Evolutionary conservation across 352 stramenopile genomes (phyloP).

Genomic region (Halophytophthora batemanensis): DNA sequence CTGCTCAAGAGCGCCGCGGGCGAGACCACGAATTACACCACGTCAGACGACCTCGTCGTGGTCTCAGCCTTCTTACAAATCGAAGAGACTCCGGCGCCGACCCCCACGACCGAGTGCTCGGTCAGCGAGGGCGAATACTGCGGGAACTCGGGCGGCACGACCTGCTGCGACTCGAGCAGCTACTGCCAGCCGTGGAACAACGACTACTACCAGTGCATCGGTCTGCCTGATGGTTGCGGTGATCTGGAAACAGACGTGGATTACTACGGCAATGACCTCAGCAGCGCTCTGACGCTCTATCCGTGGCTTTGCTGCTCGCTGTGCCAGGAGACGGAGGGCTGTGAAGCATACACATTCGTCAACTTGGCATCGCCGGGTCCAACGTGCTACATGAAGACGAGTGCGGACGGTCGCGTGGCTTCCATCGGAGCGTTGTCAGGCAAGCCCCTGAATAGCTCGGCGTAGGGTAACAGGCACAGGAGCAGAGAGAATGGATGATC

Average conservation of each 20-base stretch:
- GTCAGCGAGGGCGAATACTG: conserved; percentile 33
- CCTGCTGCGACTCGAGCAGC: conserved; percentile 27
- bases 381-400: conserved; percentile 50
- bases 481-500: too few relatives aligned
- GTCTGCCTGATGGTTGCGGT: conserved; percentile 26
- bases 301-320: conserved; percentile 31
- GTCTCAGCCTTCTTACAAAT: conserved; percentile 20
- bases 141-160: conserved; percentile 33
- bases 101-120: conserved; percentile 15
- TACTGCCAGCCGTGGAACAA: conserved; percentile 55
- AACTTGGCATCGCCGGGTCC: conserved; percentile 32
- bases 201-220: conserved; percentile 56
- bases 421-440: conserved; percentile 33
- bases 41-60: conserved; percentile 16
- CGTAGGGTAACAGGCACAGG: too few relatives aligned
- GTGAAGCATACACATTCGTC: conserved; percentile 44
- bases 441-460: conserved; percentile 12
- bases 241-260: conserved; percentile 44
- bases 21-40: conserved; percentile 16
- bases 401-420: conserved; percentile 10
- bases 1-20: conserved; percentile 21
- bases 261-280: conserved; percentile 43
- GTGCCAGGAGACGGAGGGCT: conserved; percentile 27
- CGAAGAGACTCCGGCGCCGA: conserved; percentile 10
- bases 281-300: conserved; percentile 25